Percentiles rank a stretch among this genome's conserved stretches.
These are phyloP conservation scores for Phytophthora capsici DNA, from an alignment of 352 stramenopile genomes.

Conservation along the genomic window DNA sequence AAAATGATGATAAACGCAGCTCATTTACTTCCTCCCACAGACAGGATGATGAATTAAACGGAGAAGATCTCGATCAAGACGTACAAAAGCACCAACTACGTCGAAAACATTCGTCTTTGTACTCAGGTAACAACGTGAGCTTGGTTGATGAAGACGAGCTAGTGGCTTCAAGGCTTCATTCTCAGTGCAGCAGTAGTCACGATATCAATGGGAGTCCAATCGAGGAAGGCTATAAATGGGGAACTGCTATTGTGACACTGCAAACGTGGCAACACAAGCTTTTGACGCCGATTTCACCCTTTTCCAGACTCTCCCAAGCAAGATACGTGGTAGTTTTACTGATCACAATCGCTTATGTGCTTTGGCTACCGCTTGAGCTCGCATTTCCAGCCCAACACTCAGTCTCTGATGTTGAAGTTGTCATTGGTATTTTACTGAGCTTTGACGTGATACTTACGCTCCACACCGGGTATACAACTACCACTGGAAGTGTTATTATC, in stretches of 20 bases:
- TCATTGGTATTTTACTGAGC: slow-evolving; percentile 21
- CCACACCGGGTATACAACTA: slow-evolving; percentile 43
- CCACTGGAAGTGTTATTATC: slow-evolving; percentile 29
- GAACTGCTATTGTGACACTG: too few relatives aligned
- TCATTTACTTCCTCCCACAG: neutral
- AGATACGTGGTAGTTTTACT: slow-evolving; percentile 34
- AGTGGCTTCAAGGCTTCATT: too few relatives aligned
- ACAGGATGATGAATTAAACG: slow-evolving; percentile 1
- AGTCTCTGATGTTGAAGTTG: neutral
- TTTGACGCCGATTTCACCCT: slow-evolving; percentile 40
- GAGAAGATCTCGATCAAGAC: too few relatives aligned
- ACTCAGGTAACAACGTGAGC: too few relatives aligned
- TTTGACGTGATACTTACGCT: slow-evolving; percentile 41
- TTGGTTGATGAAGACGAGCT: too few relatives aligned
- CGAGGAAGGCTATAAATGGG: neutral
- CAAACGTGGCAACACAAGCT: neutral
- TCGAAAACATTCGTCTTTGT: too few relatives aligned
- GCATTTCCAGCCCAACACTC: slow-evolving; percentile 34
- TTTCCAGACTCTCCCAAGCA: slow-evolving; percentile 33
- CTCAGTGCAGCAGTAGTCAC: too few relatives aligned
- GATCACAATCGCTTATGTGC: slow-evolving; percentile 33
- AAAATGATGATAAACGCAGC: slow-evolving; percentile 6
- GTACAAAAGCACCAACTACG: too few relatives aligned
- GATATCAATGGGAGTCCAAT: too few relatives aligned
- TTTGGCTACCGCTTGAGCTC: slow-evolving; percentile 47